A percentile compares a stretch with the other conserved stretches of the same genome.
phyloP scores from a whole-genome alignment of 306 rosid species.

The Hippophae gyantsensis region DNA sequence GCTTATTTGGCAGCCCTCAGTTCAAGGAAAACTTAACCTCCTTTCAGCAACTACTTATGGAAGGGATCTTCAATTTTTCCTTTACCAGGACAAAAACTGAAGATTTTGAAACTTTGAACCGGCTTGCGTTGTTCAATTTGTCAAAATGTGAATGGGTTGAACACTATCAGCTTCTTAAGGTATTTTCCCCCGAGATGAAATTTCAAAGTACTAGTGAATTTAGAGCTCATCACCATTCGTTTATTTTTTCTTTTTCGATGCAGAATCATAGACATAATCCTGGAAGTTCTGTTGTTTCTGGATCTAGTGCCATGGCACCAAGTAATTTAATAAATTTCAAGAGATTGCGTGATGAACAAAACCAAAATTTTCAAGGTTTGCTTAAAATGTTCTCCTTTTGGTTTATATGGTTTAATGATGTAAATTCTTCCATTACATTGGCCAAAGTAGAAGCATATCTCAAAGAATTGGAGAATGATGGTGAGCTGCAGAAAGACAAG shows the following conservation, averaged over 20 bases:
- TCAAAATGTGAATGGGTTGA: slow-evolving; percentile 77
- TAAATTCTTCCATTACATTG: not conserved
- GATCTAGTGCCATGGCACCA: slow-evolving; percentile 31
- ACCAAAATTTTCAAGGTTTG: slow-evolving; percentile 69
- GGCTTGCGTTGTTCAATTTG: slow-evolving; percentile 52
- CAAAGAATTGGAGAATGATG: not conserved
- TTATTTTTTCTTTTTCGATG: slow-evolving; percentile 24
- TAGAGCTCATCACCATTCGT: slow-evolving; percentile 2
- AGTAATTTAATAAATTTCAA: slow-evolving; percentile 39
- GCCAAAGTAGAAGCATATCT: not conserved
- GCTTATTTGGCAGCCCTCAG: slow-evolving; percentile 63
- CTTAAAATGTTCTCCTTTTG: slow-evolving; percentile 15
- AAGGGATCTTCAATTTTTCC: slow-evolving; percentile 78
- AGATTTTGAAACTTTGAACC: slow-evolving; percentile 76
- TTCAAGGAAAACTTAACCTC: slow-evolving; percentile 74
- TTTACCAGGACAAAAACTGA: slow-evolving; percentile 55
- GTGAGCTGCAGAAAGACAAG: not conserved
- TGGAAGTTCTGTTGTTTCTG: slow-evolving; percentile 37
- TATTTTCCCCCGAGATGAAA: slow-evolving; percentile 12
- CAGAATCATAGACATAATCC: slow-evolving; percentile 48
- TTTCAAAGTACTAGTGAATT: slow-evolving; percentile 3
- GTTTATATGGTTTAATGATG: slow-evolving; percentile 4
- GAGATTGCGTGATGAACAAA: slow-evolving; percentile 49
- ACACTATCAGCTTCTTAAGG: slow-evolving; percentile 63
- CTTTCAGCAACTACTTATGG: slow-evolving; percentile 83